Evolutionary conservation across 176 grass and related monocot genomes (phyloP), one percentile per base, ranked within the genome.

Genomic region (Otatea glauca): DNA sequence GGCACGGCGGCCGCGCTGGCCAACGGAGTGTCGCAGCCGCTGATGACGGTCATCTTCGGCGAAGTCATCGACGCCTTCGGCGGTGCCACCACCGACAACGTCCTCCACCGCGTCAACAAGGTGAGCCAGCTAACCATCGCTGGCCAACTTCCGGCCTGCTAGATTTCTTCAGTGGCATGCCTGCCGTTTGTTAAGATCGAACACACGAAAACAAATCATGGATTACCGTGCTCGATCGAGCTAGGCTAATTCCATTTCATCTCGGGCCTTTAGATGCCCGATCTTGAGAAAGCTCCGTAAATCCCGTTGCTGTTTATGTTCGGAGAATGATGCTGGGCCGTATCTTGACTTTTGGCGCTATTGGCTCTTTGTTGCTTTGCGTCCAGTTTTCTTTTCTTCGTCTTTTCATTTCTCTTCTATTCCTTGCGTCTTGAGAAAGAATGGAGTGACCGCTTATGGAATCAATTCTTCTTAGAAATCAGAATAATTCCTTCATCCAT

Each of bases 41-140:
- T 83, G 67, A 89, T 92, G 90, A 83, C 86, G 1, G 37, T 92
- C 79, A 83, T 92, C 86, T 92, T 92, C 83, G 86, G 90, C 82
- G 74, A 92, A 74, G 60, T 83, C 50, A 83, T 83, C 86, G 58
- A 92, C 86, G 90, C 83, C 74, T 92, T 92, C 79, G 90, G 90
- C 74, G 79, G 12, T 8, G 79, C 83, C 79, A 70, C 55, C 83
- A 2, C 0, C 23, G 66, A 12, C 83, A 43, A 4, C 83, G 72
- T 92, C 78, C 83, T 92, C 78, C 4, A 2, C 60, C 90, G 83
- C 74, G 90, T 92, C 62, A 86, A 82, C 90, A 7, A 89, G 73
- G 90, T 92, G 25, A 92, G 78, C 15, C 48, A 20, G 47, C 20
- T 10, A 6, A 29, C 41, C 13, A 1, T 20, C 17, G 21, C 47